Percentiles rank a stretch among this genome's conserved stretches.
Evolutionary conservation across 805 yeast species (phyloP).

Genomic region (Yamadazyma phyllophila): DNA sequence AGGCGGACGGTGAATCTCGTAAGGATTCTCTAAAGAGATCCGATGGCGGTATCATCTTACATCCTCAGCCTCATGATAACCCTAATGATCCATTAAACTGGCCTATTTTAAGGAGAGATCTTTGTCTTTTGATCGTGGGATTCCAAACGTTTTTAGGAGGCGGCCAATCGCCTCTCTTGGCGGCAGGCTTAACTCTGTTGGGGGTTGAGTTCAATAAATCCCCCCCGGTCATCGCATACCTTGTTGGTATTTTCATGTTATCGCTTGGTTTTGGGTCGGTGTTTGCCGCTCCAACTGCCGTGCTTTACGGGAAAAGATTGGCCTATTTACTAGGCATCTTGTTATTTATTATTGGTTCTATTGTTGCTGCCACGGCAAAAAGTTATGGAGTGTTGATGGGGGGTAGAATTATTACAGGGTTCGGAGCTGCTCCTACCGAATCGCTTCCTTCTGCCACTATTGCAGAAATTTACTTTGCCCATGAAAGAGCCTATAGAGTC

Average conservation of each 20-base stretch:
- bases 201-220: slow-evolving; percentile 42
- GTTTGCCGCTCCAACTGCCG: slow-evolving; percentile 56
- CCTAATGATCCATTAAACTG: slow-evolving; percentile 68
- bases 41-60: slow-evolving; percentile 47
- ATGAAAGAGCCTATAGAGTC: slow-evolving; percentile 58
- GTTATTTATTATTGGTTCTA: slow-evolving; percentile 48
- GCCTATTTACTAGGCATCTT: slow-evolving; percentile 50
- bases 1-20: slow-evolving; percentile 8
- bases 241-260: slow-evolving; percentile 60
- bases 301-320: slow-evolving; percentile 55
- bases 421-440: slow-evolving; percentile 62
- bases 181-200: slow-evolving; percentile 50
- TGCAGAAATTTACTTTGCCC: slow-evolving; percentile 60
- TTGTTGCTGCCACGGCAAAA: slow-evolving; percentile 53
- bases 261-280: slow-evolving; percentile 59
- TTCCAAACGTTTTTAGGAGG: slow-evolving; percentile 60
- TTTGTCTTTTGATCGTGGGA: slow-evolving; percentile 52
- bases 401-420: slow-evolving; percentile 56
- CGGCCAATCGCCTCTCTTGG: slow-evolving; percentile 59
- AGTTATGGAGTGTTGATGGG: slow-evolving; percentile 52
- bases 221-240: slow-evolving; percentile 44
- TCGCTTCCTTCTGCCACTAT: slow-evolving; percentile 59
- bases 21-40: slow-evolving; percentile 40
- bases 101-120: slow-evolving; percentile 59
- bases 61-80: slow-evolving; percentile 62